These are phyloP conservation scores for Pichia sp. DNA, from an alignment of 1,139 yeast species.

Conservation along the genomic window DNA sequence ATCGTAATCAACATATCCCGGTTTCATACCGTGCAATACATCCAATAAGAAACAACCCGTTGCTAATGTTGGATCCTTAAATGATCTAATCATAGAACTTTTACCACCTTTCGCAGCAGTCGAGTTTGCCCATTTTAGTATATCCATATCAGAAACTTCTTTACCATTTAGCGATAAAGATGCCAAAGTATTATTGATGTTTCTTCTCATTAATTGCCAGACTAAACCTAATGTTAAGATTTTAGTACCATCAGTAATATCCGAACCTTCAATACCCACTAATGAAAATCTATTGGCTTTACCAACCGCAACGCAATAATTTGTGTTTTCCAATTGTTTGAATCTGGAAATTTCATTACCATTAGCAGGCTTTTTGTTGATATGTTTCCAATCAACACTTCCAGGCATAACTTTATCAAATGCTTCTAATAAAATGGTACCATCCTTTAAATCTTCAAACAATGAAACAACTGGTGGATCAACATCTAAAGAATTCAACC, in stretches of 20 bases:
- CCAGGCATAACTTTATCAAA: constrained; percentile 96
- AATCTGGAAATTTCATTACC: constrained; percentile 76
- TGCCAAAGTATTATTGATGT: constrained; percentile 76
- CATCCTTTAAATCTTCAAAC: constrained; percentile 94
- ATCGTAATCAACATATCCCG: constrained; percentile 95
- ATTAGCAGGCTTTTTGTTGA: constrained; percentile 70
- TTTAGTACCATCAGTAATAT: constrained; percentile 89
- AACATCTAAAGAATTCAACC: constrained; percentile 95
- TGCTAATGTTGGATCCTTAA: constrained; percentile 71
- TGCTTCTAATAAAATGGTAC: constrained; percentile 81
- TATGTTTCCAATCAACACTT: constrained; percentile 68
- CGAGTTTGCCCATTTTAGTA: constrained; percentile 88
- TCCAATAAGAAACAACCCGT: constrained; percentile 80
- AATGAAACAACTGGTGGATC: constrained; percentile 88
- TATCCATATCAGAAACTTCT: constrained; percentile 75
- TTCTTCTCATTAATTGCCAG: constrained; percentile 98
- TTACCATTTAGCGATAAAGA: constrained; percentile 64
- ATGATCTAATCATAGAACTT: constrained; percentile 60
- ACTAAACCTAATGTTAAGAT: constrained; percentile 89
- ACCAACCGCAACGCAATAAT: constrained; percentile 94
- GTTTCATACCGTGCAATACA: constrained; percentile 86
- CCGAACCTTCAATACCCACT: constrained; percentile 98
- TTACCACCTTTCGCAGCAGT: constrained; percentile 84
- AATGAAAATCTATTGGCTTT: constrained; percentile 85
- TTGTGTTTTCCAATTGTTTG: constrained; percentile 92